Percentiles rank a stretch among this genome's conserved stretches.
phyloP scores from a whole-genome alignment of 495 filamentous ascomycete species.

The Aspergillus biplanus region DNA sequence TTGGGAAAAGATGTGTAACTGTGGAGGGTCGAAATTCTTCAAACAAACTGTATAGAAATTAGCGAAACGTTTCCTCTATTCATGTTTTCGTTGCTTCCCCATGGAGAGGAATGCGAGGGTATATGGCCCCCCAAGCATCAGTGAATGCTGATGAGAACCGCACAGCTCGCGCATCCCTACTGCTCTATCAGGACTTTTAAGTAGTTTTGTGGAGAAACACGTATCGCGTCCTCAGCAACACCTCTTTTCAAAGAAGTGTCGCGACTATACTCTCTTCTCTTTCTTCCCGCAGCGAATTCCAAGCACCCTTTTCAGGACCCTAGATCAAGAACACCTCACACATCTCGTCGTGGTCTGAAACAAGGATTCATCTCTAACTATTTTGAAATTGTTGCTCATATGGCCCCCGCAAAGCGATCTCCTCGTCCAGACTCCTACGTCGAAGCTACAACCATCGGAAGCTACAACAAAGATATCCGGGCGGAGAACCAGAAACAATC shows the following conservation, averaged over 20 bases:
- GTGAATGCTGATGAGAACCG: slow-evolving; percentile 8
- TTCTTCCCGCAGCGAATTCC: slow-evolving; percentile 4
- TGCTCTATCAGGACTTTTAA: slow-evolving; percentile 5
- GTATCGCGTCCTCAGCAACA: slow-evolving; percentile 14
- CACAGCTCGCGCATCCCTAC: slow-evolving; percentile 1
- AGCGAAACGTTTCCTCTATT: too few species aligned
- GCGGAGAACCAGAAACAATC: background rate
- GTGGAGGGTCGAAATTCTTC: too few species aligned
- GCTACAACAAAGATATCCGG: background rate
- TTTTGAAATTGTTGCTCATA: background rate
- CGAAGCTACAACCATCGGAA: background rate
- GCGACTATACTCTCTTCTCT: background rate
- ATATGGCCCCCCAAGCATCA: background rate
- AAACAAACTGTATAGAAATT: too few species aligned
- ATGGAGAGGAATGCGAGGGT: background rate
- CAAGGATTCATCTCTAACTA: slow-evolving; percentile 10
- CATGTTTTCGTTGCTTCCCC: too few species aligned
- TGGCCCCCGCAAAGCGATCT: slow-evolving; percentile 3
- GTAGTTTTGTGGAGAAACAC: slow-evolving; percentile 14
- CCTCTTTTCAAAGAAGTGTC: background rate
- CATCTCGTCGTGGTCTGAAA: background rate
- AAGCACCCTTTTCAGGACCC: background rate
- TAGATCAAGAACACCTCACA: background rate
- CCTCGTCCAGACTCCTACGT: slow-evolving; percentile 7
- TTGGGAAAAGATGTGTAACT: too few species aligned